Evolutionary conservation across 2,329 filamentous ascomycete species (phyloP).

Genomic region (Aspergillus sclerotialis): DNA sequence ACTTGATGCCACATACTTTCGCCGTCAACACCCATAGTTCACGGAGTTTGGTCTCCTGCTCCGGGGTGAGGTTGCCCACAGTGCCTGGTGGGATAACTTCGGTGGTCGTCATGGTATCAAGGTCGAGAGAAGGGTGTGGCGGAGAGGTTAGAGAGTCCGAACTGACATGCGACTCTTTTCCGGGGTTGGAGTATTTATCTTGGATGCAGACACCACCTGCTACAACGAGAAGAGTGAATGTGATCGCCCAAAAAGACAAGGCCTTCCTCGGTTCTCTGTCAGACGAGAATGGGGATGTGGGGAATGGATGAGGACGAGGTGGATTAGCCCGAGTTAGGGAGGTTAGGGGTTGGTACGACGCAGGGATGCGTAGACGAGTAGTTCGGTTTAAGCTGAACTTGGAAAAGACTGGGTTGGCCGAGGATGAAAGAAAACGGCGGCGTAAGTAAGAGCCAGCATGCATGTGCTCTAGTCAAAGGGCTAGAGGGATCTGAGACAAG

Average conservation of each 20-base stretch:
- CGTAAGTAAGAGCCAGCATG: slow-evolving; percentile 21
- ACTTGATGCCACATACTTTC: slow-evolving; percentile 62
- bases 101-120: slow-evolving; percentile 25
- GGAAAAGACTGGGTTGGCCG: slow-evolving; percentile 19
- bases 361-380: background rate
- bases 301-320: slow-evolving; percentile 16
- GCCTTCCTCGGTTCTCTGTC: slow-evolving; percentile 24
- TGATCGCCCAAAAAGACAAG: slow-evolving; percentile 32
- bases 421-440: slow-evolving; percentile 25
- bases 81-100: slow-evolving; percentile 49
- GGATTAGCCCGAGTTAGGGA: slow-evolving; percentile 15
- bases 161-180: slow-evolving; percentile 7
- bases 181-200: slow-evolving; percentile 20
- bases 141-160: slow-evolving; percentile 7
- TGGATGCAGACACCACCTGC: slow-evolving; percentile 29
- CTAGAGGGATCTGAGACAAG: slow-evolving; percentile 2
- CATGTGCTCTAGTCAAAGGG: slow-evolving; percentile 24
- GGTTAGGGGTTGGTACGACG: slow-evolving; percentile 1
- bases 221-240: slow-evolving; percentile 24
- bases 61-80: slow-evolving; percentile 77
- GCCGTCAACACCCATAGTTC: slow-evolving; percentile 76
- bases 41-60: slow-evolving; percentile 81
- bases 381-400: slow-evolving; percentile 9
- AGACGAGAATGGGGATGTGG: slow-evolving; percentile 15
- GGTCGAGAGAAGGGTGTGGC: slow-evolving; percentile 22